Percentiles rank a stretch among this genome's conserved stretches.
Conservation (phyloP, 2,329 filamentous ascomycete genomes). For the Boeremia exigua region DNA sequence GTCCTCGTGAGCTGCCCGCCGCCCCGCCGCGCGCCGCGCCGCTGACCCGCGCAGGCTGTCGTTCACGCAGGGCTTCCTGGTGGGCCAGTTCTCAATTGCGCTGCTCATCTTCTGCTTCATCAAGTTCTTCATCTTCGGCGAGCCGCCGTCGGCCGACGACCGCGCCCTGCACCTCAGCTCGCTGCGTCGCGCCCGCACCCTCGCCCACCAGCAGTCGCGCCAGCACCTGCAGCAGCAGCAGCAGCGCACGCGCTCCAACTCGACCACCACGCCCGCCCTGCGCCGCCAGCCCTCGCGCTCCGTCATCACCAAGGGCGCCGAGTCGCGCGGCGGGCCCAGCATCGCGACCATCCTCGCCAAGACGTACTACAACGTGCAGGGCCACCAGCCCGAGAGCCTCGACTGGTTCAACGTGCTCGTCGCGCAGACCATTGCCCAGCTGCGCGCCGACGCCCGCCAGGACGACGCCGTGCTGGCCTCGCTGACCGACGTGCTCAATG, state of each 20-base stretch:
- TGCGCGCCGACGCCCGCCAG: slow-evolving; percentile 88
- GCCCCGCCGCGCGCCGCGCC: too few relatives aligned
- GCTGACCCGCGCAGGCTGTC: slow-evolving; percentile 66
- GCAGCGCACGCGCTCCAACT: slow-evolving; percentile 43
- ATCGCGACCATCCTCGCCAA: slow-evolving; percentile 95
- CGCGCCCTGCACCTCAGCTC: slow-evolving; percentile 77
- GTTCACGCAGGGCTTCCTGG: slow-evolving; percentile 90
- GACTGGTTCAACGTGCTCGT: slow-evolving; percentile 99
- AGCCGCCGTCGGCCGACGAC: slow-evolving; percentile 82
- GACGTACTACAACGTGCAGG: slow-evolving; percentile 96
- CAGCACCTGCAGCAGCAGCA: slow-evolving; percentile 36
- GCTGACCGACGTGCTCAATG: slow-evolving; percentile 84
- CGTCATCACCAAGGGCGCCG: slow-evolving; percentile 54
- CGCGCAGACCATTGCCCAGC: slow-evolving; percentile 94
- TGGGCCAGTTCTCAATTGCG: slow-evolving; percentile 92
- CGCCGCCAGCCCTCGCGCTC: slow-evolving; percentile 47
- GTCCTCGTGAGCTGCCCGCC: slow-evolving; percentile 21
- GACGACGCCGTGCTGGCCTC: slow-evolving; percentile 89
- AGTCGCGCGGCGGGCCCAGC: slow-evolving; percentile 68
- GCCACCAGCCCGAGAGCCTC: slow-evolving; percentile 92
- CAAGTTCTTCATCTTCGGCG: slow-evolving; percentile 99
- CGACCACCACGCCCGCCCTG: slow-evolving; percentile 36
- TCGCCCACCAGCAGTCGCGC: slow-evolving; percentile 65
- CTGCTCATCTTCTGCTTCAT: slow-evolving; percentile 93
- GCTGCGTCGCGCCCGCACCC: slow-evolving; percentile 73